These are phyloP conservation scores for Phytophthora colocasiae DNA, from an alignment of 352 stramenopile genomes.

Conservation along the genomic window DNA sequence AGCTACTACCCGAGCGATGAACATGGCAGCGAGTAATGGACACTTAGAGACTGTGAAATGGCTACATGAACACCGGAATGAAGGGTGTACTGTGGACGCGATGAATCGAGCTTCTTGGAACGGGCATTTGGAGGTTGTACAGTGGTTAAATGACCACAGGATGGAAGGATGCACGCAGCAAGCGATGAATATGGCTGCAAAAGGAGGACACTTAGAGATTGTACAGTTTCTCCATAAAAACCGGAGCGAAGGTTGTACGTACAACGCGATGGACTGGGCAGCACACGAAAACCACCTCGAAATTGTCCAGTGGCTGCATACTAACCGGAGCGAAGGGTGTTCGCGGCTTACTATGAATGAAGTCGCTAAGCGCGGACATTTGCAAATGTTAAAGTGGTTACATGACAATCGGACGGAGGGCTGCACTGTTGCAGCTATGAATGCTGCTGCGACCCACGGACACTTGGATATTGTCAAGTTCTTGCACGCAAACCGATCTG, in stretches of 20 bases:
- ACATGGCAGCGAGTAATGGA: constrained; percentile 33
- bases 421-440: constrained; percentile 37
- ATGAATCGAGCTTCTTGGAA: constrained; percentile 44
- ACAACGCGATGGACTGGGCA: constrained; percentile 45
- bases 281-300: constrained; percentile 35
- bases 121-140: constrained; percentile 32
- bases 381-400: constrained; percentile 38
- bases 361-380: constrained; percentile 36
- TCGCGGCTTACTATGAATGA: constrained; percentile 42
- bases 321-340: constrained; percentile 39
- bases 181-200: constrained; percentile 44
- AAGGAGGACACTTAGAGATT: constrained; percentile 36
- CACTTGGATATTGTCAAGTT: constrained; percentile 42
- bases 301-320: constrained; percentile 37
- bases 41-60: constrained; percentile 39
- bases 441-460: constrained; percentile 37
- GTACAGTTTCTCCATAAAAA: constrained; percentile 41
- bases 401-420: constrained; percentile 35
- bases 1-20: constrained; percentile 34
- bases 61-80: constrained; percentile 33
- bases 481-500: constrained; percentile 37
- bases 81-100: constrained; percentile 39
- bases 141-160: constrained; percentile 34
- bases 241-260: constrained; percentile 38
- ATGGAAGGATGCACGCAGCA: constrained; percentile 39